Evolutionary conservation across 768 basidiomycete species (phyloP).

Genomic region (Basidioascus undulatus): DNA sequence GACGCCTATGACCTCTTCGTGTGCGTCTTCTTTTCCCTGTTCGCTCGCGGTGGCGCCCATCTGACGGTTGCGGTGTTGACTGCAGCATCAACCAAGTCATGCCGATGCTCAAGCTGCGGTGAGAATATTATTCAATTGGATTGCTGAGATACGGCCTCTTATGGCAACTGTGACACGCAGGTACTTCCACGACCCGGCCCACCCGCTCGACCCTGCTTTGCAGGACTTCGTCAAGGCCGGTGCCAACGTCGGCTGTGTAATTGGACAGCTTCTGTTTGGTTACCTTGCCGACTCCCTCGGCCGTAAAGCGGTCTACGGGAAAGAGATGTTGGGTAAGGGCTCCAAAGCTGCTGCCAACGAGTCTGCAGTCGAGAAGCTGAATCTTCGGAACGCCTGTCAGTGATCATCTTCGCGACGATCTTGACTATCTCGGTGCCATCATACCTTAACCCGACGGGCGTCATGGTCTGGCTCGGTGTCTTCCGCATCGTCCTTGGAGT

Average conservation of each 20-base stretch:
- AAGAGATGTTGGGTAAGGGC: too few relatives aligned
- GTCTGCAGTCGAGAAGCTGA: too few relatives aligned
- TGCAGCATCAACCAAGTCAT: conserved; percentile 36
- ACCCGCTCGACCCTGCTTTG: not conserved
- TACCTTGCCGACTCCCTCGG: conserved; percentile 8
- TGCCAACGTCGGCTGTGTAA: conserved; percentile 9
- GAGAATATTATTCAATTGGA: not conserved
- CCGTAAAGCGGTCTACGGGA: conserved; percentile 5
- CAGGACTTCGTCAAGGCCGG: conserved; percentile 4
- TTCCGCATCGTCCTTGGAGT: conserved; percentile 52
- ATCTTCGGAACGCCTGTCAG: too few relatives aligned
- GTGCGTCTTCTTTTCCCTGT: not conserved
- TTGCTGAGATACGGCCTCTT: not conserved
- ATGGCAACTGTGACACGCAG: too few relatives aligned
- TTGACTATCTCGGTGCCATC: conserved; percentile 38
- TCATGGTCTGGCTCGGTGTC: conserved; percentile 34
- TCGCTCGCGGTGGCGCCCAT: too few relatives aligned
- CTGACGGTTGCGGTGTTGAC: not conserved
- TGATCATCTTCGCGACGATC: conserved; percentile 57
- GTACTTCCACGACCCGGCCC: not conserved
- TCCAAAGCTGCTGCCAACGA: too few relatives aligned
- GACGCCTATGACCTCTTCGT: conserved; percentile 26
- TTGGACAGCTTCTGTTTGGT: conserved; percentile 11
- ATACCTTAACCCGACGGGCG: conserved; percentile 26
- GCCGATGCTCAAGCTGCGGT: not conserved